Base-by-base conservation (phyloP, 2,329 filamentous ascomycete species). In the Botrytis tulipae region DNA sequence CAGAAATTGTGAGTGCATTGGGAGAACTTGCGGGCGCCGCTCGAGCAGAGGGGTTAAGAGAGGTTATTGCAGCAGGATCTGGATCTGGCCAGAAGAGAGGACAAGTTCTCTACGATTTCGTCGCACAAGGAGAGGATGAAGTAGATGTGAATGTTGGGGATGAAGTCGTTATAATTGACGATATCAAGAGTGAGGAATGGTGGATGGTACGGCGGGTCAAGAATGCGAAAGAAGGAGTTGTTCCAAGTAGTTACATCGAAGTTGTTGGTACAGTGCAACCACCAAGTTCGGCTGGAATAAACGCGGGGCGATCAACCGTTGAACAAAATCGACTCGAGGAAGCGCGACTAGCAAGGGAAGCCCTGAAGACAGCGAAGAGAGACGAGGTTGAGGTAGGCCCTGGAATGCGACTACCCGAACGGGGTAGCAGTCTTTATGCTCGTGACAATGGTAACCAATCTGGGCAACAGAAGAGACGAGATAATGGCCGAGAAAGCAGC, bases 221-320 rank as follows among this genome's bases (percentile, higher is more conserved):
- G 84, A 98, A 94, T 81, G 94, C 94, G 78, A 96, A 94, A 81
- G 94, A 98, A 84, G 96, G 96, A 57, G 96, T 99, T 40, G 95
- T 99, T 14, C 96, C 96, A 22, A 96, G 94, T 85, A 97, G 94
- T 83, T 99, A 98, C 80, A 91, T 99, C 78, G 95, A 99, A 82
- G 86, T 97, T 70, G 95, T 90, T 35, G 94, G 93, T 72, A 88
- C 88, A 20, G 82, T 91, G 37, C 82, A 87, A 46, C 14, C 87
- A 7, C 84, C 87, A 51, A 82, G 86, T 40, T 79, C 83, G 42
- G 84, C 86, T 57, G 89, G 90, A 12, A 79, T 91, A 65, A 88
- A 89, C 74, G 86, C 87, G 29, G 89, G 87, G 37, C 83, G 86
- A 79, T 94, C 93, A 12, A 88, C 87, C 0, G 91, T 97, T 63